These are phyloP conservation scores for Fusarium anthophilum DNA, from an alignment of 2,329 filamentous ascomycete species.

Conservation along the genomic window DNA sequence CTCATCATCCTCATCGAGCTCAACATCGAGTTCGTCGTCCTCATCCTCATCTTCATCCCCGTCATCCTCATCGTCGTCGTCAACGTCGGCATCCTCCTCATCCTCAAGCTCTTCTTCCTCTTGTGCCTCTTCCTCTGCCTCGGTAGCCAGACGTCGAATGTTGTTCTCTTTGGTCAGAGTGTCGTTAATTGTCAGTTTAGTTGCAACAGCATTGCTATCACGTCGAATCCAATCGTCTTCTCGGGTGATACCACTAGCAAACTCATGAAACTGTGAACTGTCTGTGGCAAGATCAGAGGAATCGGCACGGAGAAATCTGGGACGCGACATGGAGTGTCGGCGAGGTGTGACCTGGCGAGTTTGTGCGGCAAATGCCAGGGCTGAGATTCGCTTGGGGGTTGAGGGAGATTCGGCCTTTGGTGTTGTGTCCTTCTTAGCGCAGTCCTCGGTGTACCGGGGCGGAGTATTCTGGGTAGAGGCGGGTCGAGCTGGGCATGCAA, in stretches of 20 bases:
- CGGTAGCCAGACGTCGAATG: slow-evolving; percentile 85
- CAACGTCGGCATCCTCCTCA: slow-evolving; percentile 90
- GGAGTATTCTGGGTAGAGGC: slow-evolving; percentile 53
- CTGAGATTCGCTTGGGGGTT: slow-evolving; percentile 45
- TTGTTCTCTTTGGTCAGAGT: slow-evolving; percentile 89
- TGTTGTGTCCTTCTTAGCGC: slow-evolving; percentile 11
- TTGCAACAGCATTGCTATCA: slow-evolving; percentile 69
- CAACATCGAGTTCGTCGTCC: slow-evolving; percentile 60
- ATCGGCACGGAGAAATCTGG: slow-evolving; percentile 62
- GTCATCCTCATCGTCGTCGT: slow-evolving; percentile 70
- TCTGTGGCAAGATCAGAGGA: slow-evolving; percentile 62
- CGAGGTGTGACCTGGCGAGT: slow-evolving; percentile 39
- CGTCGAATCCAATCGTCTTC: slow-evolving; percentile 91
- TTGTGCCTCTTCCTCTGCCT: slow-evolving; percentile 89
- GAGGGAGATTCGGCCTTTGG: slow-evolving; percentile 43
- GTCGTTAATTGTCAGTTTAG: slow-evolving; percentile 87
- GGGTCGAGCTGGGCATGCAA: slow-evolving; percentile 73
- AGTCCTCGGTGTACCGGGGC: slow-evolving; percentile 39
- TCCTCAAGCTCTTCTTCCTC: slow-evolving; percentile 72
- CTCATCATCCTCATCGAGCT: slow-evolving; percentile 59
- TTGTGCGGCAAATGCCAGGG: slow-evolving; percentile 35
- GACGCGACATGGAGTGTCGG: slow-evolving; percentile 41
- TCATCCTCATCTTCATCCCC: slow-evolving; percentile 56
- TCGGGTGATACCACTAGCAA: slow-evolving; percentile 81
- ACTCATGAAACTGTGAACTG: slow-evolving; percentile 83